Conservation (phyloP, 2,329 filamentous ascomycete species). For the Blastomyces percursus region DNA sequence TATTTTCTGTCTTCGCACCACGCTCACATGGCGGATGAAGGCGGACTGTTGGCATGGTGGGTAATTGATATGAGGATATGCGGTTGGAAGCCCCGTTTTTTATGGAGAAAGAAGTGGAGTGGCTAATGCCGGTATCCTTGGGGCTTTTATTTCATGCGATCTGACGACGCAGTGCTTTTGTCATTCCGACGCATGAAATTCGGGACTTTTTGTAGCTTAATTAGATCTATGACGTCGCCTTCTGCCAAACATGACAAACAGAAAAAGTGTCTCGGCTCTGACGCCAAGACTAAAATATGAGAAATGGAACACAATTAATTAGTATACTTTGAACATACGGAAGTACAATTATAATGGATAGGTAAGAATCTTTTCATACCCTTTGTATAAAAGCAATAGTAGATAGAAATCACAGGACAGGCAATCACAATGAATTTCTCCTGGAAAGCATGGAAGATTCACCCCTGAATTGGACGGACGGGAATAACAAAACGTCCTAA, state of each 20-base stretch:
- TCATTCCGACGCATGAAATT: not conserved
- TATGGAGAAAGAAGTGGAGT: not conserved
- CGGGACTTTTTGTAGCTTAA: not conserved
- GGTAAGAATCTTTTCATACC: not conserved
- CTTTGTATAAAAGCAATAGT: not conserved
- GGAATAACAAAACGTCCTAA: not conserved
- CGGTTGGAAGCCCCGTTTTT: not conserved
- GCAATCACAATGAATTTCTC: not conserved
- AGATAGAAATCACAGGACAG: not conserved
- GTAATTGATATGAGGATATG: not conserved
- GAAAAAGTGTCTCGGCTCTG: not conserved
- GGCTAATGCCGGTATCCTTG: not conserved
- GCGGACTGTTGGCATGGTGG: constrained; percentile 33
- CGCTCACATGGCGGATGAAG: constrained; percentile 23
- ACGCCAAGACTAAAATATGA: not conserved
- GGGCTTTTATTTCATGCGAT: not conserved
- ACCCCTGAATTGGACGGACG: not conserved
- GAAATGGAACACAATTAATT: not conserved
- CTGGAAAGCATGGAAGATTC: not conserved
- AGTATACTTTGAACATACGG: not conserved
- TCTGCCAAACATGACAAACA: not conserved
- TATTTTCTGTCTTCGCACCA: not conserved
- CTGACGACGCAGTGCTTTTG: not conserved
- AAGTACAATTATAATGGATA: not conserved
- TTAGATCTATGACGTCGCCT: not conserved